Percentiles rank a stretch among this genome's conserved stretches.
These are phyloP conservation scores for Tuber umbilicatum DNA, from an alignment of 495 filamentous ascomycete species.

Conservation along the genomic window DNA sequence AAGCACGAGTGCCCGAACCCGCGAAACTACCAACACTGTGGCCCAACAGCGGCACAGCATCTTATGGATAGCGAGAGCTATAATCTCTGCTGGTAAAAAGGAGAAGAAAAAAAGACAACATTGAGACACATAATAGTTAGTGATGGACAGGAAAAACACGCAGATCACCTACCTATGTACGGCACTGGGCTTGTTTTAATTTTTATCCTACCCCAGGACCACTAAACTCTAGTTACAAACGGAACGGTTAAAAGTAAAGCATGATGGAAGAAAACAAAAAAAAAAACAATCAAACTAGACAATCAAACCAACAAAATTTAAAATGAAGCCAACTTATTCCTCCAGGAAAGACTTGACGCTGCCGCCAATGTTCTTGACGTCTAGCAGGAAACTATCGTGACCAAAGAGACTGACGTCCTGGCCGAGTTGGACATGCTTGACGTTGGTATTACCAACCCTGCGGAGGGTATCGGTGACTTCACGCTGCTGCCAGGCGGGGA, in stretches of 20 bases:
- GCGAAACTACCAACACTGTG: neutral
- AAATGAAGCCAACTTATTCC: neutral
- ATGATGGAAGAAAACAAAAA: neutral
- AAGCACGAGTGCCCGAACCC: neutral
- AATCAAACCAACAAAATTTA: neutral
- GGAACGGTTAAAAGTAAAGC: neutral
- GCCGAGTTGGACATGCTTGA: conserved; percentile 82
- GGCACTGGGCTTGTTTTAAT: neutral
- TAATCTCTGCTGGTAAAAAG: neutral
- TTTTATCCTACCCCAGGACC: neutral
- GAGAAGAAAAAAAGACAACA: neutral
- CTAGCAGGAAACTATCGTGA: conserved; percentile 92
- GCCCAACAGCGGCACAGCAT: neutral
- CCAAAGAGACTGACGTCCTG: conserved; percentile 90
- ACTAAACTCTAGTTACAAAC: neutral
- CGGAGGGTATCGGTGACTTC: conserved; percentile 84
- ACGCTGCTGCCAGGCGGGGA: conserved; percentile 96
- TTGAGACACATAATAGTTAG: neutral
- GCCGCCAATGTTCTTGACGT: conserved; percentile 85
- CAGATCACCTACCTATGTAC: neutral
- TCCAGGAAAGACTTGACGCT: conserved; percentile 70
- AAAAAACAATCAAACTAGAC: neutral
- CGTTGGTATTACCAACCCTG: conserved; percentile 64
- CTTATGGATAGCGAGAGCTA: neutral
- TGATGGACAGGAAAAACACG: neutral